These are phyloP conservation scores for Colletotrichum neosansevieriae DNA, from an alignment of 2,329 filamentous ascomycete species.

Conservation along the genomic window DNA sequence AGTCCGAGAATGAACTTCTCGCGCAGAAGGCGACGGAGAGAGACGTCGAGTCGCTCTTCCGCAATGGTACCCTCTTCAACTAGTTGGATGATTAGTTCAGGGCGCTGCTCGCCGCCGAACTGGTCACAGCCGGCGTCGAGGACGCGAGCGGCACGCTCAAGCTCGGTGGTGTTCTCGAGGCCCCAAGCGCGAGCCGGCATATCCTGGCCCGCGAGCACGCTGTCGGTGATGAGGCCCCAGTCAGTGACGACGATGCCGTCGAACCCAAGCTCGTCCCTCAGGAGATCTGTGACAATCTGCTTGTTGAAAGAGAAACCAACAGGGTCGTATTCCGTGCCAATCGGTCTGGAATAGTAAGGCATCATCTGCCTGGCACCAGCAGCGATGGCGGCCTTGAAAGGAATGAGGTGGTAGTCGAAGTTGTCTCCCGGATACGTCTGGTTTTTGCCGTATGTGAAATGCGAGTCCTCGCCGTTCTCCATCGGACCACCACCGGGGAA, in stretches of 20 bases:
- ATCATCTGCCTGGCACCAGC: constrained; percentile 64
- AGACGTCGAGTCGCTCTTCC: constrained; percentile 59
- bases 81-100: constrained; percentile 62
- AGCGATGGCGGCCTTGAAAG: constrained; percentile 62
- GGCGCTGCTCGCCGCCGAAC: constrained; percentile 61
- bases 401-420: constrained; percentile 62
- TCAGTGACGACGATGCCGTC: constrained; percentile 64
- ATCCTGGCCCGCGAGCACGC: constrained; percentile 54
- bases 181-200: constrained; percentile 65
- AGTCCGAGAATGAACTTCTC: constrained; percentile 66
- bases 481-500: constrained; percentile 64
- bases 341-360: constrained; percentile 63
- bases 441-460: constrained; percentile 65
- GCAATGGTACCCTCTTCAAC: constrained; percentile 55
- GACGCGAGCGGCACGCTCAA: constrained; percentile 56
- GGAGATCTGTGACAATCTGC: constrained; percentile 61
- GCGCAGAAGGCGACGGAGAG: constrained; percentile 58
- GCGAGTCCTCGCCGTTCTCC: constrained; percentile 63
- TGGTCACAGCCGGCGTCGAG: constrained; percentile 65
- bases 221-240: constrained; percentile 65
- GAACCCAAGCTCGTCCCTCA: constrained; percentile 61
- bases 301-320: constrained; percentile 66
- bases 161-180: constrained; percentile 56
- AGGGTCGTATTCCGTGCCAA: constrained; percentile 59
- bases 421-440: constrained; percentile 63